phyloP scores from a whole-genome alignment of 371 early-diverging fungal genomes.

The Paraphysoderma sedebokerense region DNA sequence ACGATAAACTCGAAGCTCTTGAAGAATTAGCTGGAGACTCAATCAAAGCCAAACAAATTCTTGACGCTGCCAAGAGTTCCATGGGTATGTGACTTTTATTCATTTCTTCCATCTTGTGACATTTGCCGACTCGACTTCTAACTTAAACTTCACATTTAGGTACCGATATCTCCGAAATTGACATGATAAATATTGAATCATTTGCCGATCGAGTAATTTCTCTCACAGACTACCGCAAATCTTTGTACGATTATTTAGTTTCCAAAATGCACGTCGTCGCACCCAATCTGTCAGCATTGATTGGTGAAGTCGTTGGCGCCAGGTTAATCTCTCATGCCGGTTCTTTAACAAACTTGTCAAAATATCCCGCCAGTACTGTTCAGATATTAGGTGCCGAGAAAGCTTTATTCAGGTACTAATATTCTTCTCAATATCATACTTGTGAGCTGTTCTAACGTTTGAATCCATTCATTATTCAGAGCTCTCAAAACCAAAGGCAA shows the following conservation, averaged over 20 bases:
- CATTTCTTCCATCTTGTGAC: too few relatives aligned
- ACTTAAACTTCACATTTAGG: not conserved
- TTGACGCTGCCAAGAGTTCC: conserved; percentile 84
- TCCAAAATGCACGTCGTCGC: conserved; percentile 93
- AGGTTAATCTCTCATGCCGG: conserved; percentile 93
- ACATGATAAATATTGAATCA: conserved; percentile 82
- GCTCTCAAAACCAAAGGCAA: conserved; percentile 94
- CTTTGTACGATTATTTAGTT: conserved; percentile 75
- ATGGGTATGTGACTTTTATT: conserved; percentile 67
- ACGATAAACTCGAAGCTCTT: conserved; percentile 51
- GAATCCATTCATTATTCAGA: conserved; percentile 13
- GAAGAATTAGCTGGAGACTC: conserved; percentile 53
- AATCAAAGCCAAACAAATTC: conserved; percentile 48
- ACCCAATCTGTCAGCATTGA: conserved; percentile 92
- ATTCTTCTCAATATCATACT: conserved; percentile 1
- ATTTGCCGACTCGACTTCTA: not conserved
- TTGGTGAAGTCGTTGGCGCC: conserved; percentile 94
- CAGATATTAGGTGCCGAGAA: conserved; percentile 99
- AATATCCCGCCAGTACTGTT: conserved; percentile 95
- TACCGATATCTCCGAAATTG: conserved; percentile 66
- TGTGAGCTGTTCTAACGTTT: not conserved
- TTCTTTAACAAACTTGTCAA: conserved; percentile 88
- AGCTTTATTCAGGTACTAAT: conserved; percentile 93
- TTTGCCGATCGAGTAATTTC: conserved; percentile 87
- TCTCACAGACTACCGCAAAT: conserved; percentile 80